Base-by-base conservation (phyloP, 148 eudicot species). In the Vaccinium vitisidaea region DNA sequence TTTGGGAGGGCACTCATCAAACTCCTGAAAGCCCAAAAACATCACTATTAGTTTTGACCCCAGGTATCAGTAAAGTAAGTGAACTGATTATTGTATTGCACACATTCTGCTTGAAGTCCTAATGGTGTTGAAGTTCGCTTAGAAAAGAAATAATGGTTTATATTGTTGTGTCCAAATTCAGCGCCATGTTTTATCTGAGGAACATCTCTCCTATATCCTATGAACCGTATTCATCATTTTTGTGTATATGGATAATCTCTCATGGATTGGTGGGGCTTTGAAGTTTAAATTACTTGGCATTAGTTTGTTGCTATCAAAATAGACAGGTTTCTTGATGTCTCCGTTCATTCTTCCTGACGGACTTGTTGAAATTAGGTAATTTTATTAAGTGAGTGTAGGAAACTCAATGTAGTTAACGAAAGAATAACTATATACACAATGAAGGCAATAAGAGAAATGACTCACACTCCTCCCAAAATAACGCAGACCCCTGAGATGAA, bases 381-480 rank as follows among this genome's bases (percentile, higher is more conserved):
- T 14, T 16, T 74, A 32, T 8, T 7, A 7, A 14, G 7, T 39
- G 2, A 75, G 39, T 43, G 7, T 48, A 73, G 39, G 76, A 73
- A 73, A 18, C 48, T 43, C 9, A 75, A 6, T 48, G 46, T 8
- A 32, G 63, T 18, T 3, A 43, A 4, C 19, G 48, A 75, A 39
- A 39, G 21, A 16, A 48, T 18, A 1, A 75, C 52, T 75, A 75
- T 9, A 32, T 32, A 2, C 36, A 76, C 0, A 77, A 53, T n/a
- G 8, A 67, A 1, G 25, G 76, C 67, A 61, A 2, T 2, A 49
- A 50, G 63, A 55, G 23, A 36, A 76, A 27, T 77, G 53, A 76
- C 92, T 87, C 75, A 90, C 92, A 90, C 46, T 56, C 92, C 92
- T 80, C 89, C 92, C 77, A 87, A 65, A 56, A 88, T 77, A 10